phyloP scores from a whole-genome alignment of 1,284 basidiomycete genomes.

The Coniferiporia weirii region DNA sequence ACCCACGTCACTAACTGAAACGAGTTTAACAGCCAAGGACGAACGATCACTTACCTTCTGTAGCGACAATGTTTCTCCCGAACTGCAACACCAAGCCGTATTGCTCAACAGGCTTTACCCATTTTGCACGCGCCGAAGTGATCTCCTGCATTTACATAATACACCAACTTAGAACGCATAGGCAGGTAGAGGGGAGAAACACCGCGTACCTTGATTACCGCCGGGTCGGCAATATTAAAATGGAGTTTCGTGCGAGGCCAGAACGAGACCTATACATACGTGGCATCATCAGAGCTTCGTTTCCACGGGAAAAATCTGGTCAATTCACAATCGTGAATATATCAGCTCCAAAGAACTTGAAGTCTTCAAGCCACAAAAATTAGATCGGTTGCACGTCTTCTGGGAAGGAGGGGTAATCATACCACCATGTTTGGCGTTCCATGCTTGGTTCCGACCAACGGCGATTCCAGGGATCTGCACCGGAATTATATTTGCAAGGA shows the following conservation, averaged over 20 bases:
- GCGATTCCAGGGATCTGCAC: conserved; percentile 10
- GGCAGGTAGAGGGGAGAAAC: not conserved
- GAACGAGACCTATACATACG: conserved; percentile 8
- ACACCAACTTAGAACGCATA: not conserved
- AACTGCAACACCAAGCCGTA: conserved; percentile 34
- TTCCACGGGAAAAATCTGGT: not conserved
- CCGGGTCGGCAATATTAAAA: conserved; percentile 32
- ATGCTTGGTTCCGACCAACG: conserved; percentile 8
- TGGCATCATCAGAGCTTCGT: not conserved
- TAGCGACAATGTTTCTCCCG: conserved; percentile 36
- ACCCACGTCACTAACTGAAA: not conserved
- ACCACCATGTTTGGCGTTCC: conserved; percentile 7
- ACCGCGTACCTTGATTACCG: conserved; percentile 33
- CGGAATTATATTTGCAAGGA: conserved; percentile 9
- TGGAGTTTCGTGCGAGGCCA: conserved; percentile 14
- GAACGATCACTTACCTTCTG: conserved; percentile 27
- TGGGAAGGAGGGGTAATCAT: not conserved
- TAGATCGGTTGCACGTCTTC: not conserved
- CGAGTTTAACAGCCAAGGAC: not conserved
- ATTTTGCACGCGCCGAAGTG: conserved; percentile 4
- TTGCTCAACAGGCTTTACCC: conserved; percentile 22
- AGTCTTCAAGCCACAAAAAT: conserved; percentile 2
- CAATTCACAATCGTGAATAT: conserved; percentile 10
- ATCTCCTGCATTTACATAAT: conserved; percentile 12
- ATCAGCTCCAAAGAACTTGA: conserved; percentile 10